These are phyloP conservation scores for Penicillium bovifimosum DNA, from an alignment of 495 filamentous ascomycete genomes.

Conservation along the genomic window DNA sequence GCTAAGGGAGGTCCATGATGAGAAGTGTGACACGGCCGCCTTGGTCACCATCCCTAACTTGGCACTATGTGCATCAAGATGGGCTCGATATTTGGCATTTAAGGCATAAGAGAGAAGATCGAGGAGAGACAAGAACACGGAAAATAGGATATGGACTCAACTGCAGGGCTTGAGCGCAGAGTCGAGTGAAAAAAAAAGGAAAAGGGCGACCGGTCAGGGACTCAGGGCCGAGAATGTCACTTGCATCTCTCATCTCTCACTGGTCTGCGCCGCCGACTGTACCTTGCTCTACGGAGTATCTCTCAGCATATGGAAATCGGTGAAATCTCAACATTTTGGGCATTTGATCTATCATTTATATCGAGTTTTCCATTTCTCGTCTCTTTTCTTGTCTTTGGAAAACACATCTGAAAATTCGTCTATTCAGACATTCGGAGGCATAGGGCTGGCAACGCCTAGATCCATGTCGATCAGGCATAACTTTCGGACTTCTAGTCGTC, in stretches of 20 bases:
- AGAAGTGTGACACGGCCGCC: constrained; percentile 21
- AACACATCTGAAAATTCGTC: no score
- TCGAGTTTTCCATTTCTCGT: background rate
- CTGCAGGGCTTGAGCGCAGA: background rate
- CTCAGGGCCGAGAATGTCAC: constrained; percentile 10
- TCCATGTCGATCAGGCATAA: background rate
- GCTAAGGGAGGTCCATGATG: constrained; percentile 12
- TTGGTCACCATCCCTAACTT: constrained; percentile 39
- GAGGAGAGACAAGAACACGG: background rate
- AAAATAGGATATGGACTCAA: background rate
- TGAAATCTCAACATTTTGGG: background rate
- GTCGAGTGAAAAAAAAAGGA: background rate
- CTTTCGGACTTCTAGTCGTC: background rate
- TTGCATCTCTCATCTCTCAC: constrained; percentile 20
- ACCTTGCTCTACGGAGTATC: constrained; percentile 22
- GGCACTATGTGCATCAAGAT: constrained; percentile 11
- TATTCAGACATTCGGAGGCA: background rate
- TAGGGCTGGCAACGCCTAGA: background rate
- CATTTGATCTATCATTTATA: background rate
- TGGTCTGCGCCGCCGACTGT: constrained; percentile 27
- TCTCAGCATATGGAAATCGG: constrained; percentile 14
- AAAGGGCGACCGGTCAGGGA: constrained; percentile 14
- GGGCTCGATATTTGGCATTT: constrained; percentile 1
- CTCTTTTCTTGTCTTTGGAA: no score
- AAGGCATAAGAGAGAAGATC: constrained; percentile 16